Evolutionary conservation across 2,329 filamentous ascomycete species (phyloP), one percentile per base, ranked within the genome.

Genomic region (Ophiocordyceps camponoti-saundersi): DNA sequence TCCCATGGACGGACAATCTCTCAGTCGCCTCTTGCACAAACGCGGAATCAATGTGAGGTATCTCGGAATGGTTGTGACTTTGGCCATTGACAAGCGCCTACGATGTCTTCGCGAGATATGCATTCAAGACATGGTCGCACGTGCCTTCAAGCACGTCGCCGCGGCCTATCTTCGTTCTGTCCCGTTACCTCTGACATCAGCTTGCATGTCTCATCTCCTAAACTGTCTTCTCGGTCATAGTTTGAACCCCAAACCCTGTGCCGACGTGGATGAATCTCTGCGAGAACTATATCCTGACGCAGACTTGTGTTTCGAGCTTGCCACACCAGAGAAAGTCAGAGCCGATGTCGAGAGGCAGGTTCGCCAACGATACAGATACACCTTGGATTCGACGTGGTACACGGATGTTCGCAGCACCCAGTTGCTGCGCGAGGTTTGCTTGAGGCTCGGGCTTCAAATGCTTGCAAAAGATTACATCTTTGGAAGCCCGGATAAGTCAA

Each of bases 1-100:
- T 70, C 92, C 92, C 13, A 95, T 96, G 87, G 93, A 98, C 57
- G 92, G 92, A n/a, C 78, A 85, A 58, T 95, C 90, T 20, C 72
- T 98, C 49, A 86, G 83, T 56, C 80, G 81, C 53, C 76, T 95
- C 46, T 73, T 98, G 59, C 92, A 98, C 71, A 95, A 95, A 72
- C 85, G 90, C 41, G 92, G 92, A 66, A 89, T 98, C 69, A 98
- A 98, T 68, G 76, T 96, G 51, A 79, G 93, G 58, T 98, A 98
- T 63, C 74, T 96, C n/a, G 92, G 92, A 53, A 83, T 80, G 63
- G 66, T 98, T 51, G 83, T 86, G 13, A 70, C 76, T 49, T 72
- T 85, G 46, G 79, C 82, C 55, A 75, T 77, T 53, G 82, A 82
- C 48, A 72, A 77, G 47, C 81, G 86, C 51, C 72, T 96, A 22